phyloP scores from a whole-genome alignment of 179 eudicot genomes.

The Camellia oleifera region DNA sequence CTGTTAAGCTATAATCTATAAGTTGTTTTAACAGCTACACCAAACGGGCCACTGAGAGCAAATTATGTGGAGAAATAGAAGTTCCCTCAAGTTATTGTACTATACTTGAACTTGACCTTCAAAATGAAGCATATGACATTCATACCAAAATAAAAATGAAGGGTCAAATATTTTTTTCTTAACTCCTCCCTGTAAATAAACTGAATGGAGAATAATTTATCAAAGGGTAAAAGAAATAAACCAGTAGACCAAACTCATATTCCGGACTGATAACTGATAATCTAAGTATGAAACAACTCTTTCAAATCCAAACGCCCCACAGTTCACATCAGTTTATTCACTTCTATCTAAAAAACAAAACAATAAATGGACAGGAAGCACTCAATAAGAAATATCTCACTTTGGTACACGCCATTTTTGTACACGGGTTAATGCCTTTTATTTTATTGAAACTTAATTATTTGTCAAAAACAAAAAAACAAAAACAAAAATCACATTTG shows the following conservation, averaged over 20 bases:
- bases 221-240: neutral
- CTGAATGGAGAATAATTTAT: neutral
- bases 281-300: neutral
- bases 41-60: no score
- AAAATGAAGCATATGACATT: no score
- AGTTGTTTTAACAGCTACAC: no score
- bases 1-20: no score
- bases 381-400: neutral
- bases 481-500: neutral
- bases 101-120: no score
- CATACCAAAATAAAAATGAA: neutral
- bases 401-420: no score
- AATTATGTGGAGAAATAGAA: no score
- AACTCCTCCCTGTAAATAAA: neutral
- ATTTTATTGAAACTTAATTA: no score
- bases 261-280: no score
- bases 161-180: neutral
- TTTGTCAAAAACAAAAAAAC: neutral
- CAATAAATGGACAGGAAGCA: no score
- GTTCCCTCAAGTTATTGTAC: no score
- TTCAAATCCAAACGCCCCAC: neutral
- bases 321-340: constrained; percentile 5
- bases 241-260: neutral
- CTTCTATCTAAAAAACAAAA: neutral
- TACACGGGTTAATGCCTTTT: no score